phyloP scores from a whole-genome alignment of 768 basidiomycete genomes.

The Sarcodon aspratus region DNA sequence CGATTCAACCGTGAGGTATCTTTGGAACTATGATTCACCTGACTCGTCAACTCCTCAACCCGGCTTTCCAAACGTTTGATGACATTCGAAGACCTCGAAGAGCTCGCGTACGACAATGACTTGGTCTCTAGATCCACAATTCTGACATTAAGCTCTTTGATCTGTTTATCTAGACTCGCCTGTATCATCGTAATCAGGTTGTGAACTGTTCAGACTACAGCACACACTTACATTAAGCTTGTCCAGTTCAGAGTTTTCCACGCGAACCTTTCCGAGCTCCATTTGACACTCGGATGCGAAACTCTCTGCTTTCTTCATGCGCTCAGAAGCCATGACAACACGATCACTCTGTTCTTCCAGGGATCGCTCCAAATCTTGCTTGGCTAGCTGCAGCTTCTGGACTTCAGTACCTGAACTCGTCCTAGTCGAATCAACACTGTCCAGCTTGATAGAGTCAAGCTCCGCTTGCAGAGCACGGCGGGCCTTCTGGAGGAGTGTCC shows the following conservation, averaged over 20 bases:
- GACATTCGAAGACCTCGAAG: slow-evolving; percentile 43
- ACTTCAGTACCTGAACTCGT: slow-evolving; percentile 64
- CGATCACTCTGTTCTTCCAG: slow-evolving; percentile 73
- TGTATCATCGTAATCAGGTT: slow-evolving; percentile 17
- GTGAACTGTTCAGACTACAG: background rate
- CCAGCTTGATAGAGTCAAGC: slow-evolving; percentile 69
- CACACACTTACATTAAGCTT: slow-evolving; percentile 51
- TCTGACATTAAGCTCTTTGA: slow-evolving; percentile 75
- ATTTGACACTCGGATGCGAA: slow-evolving; percentile 66
- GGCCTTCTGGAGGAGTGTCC: slow-evolving; percentile 70
- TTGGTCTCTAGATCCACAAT: slow-evolving; percentile 77
- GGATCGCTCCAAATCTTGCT: slow-evolving; percentile 70
- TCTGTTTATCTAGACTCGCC: slow-evolving; percentile 77
- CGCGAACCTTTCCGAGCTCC: slow-evolving; percentile 63
- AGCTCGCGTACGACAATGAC: slow-evolving; percentile 41
- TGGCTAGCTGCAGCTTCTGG: slow-evolving; percentile 66
- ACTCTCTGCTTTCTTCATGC: slow-evolving; percentile 73
- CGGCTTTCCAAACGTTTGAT: slow-evolving; percentile 55
- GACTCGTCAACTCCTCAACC: slow-evolving; percentile 61
- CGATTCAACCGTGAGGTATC: slow-evolving; percentile 27
- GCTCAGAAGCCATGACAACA: slow-evolving; percentile 56
- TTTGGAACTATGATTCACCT: slow-evolving; percentile 40
- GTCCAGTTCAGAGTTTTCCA: slow-evolving; percentile 78
- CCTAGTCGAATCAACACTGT: slow-evolving; percentile 58
- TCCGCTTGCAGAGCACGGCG: slow-evolving; percentile 72